Percentiles rank a stretch among this genome's conserved stretches.
These are phyloP conservation scores for Chlorella vulgaris DNA, from an alignment of 139 green algal genomes.

Conservation along the genomic window DNA sequence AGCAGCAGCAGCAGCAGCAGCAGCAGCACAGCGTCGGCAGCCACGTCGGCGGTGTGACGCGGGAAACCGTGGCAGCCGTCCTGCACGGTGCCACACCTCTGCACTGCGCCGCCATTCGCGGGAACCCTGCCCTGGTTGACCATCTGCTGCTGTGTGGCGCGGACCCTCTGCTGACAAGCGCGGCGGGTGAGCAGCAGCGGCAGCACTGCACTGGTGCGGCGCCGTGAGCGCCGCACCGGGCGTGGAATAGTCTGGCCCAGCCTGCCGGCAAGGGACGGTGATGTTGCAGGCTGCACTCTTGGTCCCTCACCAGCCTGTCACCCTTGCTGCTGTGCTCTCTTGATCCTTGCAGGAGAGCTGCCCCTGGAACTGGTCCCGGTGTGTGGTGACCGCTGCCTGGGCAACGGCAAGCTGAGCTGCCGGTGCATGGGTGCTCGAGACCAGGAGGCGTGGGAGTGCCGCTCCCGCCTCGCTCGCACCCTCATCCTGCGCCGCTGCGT, in stretches of 20 bases:
- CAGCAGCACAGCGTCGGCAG: neutral
- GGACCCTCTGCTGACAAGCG: slow-evolving; percentile 60
- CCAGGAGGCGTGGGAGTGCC: slow-evolving; percentile 78
- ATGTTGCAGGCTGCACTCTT: no score
- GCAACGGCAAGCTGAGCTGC: slow-evolving; percentile 49
- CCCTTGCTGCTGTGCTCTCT: neutral
- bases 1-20: neutral
- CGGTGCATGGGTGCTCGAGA: slow-evolving; percentile 63
- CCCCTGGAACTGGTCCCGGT: slow-evolving; percentile 72
- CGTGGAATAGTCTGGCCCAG: no score
- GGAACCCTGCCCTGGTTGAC: slow-evolving; percentile 70
- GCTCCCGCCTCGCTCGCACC: slow-evolving; percentile 62
- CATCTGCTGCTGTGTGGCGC: slow-evolving; percentile 75
- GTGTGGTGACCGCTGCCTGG: slow-evolving; percentile 52
- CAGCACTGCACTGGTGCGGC: no score
- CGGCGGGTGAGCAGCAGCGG: slow-evolving; percentile 47
- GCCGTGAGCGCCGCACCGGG: no score
- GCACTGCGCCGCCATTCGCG: slow-evolving; percentile 77
- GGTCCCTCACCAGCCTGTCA: neutral
- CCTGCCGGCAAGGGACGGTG: no score
- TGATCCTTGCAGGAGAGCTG: slow-evolving; percentile 47
- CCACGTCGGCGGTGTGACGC: neutral
- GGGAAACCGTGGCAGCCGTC: slow-evolving; percentile 56
- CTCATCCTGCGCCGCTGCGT: slow-evolving; percentile 65
- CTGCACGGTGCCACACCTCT: slow-evolving; percentile 76